Evolutionary conservation across 2,329 filamentous ascomycete genomes (phyloP), one percentile per base, ranked within the genome.

Genomic region (Sclerotinia nivalis): DNA sequence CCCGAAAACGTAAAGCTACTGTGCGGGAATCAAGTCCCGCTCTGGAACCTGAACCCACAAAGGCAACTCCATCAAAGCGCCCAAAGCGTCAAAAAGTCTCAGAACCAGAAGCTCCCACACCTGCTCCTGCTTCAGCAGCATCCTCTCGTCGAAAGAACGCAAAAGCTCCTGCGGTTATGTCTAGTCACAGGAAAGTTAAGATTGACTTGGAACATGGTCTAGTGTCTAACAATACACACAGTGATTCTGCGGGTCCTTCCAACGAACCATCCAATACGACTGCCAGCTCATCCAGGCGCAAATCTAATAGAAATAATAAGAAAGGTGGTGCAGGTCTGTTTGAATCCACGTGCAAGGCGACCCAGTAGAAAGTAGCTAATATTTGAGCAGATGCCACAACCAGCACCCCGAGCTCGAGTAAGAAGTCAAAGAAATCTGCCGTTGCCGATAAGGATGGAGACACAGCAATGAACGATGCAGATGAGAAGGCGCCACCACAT

Each of bases 1-100:
- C 87, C 73, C 87, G 90, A 79, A 97, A 97, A 84, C 90, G 94
- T 79, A 97, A 96, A 84, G 86, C 85, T 73, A 80, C 87, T 73
- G 81, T 83, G 73, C 83, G 82, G 75, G 87, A 87, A 74, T 81
- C 81, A 71, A 84, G 80, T 77, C 82, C 84, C 71, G 77, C 80
- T 70, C 78, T 80, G 61, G 73, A 79, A 69, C 78, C 80, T 65
- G 73, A 79, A 73, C 76, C 76, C 73, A 77, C 78, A 43, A 79
- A 78, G 74, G 75, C 79, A 34, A 77, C 77, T 72, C 81, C 86
- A 72, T 79, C 84, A 77, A 86, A 88, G 81, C 87, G 88, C 80
- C 84, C 88, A 80, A 95, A 93, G 83, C 88, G 90, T 81, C 88
- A 88, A 80, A 92, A 91, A 80, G 85, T 88, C 72, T 81, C 85